phyloP scores from a whole-genome alignment of 768 basidiomycete genomes.

The Rhodosporidiobolus sp. region DNA sequence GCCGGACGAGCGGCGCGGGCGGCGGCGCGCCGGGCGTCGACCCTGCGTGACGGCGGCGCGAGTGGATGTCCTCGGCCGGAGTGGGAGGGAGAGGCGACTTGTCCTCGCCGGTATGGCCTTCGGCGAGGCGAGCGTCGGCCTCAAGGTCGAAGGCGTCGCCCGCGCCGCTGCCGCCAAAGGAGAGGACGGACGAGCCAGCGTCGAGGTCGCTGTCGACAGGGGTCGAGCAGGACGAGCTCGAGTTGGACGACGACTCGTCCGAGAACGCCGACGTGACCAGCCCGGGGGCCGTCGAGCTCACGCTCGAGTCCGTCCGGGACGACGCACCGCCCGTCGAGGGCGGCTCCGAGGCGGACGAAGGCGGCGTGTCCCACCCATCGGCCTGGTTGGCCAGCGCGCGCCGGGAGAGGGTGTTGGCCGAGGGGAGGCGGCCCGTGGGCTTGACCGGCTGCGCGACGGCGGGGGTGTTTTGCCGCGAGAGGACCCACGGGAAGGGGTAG shows the following conservation, averaged over 20 bases:
- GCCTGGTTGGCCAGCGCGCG: background rate
- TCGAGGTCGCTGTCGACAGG: background rate
- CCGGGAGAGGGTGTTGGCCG: background rate
- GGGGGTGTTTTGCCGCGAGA: background rate
- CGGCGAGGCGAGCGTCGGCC: background rate
- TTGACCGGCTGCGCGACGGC: background rate
- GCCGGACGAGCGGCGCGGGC: constrained; percentile 1
- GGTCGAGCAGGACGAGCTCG: constrained; percentile 6
- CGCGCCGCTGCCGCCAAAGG: too few species aligned
- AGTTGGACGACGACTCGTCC: background rate
- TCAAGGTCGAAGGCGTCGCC: too few species aligned
- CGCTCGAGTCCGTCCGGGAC: background rate
- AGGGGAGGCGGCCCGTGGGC: background rate
- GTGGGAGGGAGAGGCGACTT: background rate
- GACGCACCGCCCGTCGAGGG: too few species aligned
- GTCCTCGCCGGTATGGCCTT: too few species aligned
- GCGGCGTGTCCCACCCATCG: constrained; percentile 11
- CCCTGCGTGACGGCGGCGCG: constrained; percentile 24
- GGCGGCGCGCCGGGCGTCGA: constrained; percentile 26
- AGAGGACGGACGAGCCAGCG: background rate
- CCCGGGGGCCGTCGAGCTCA: background rate
- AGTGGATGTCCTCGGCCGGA: background rate
- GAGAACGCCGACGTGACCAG: constrained; percentile 26
- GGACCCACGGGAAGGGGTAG: constrained; percentile 27
- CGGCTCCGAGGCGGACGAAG: background rate